Evolutionary conservation across 352 stramenopile genomes (phyloP).

Genomic region (Globisporangium yorkense): DNA sequence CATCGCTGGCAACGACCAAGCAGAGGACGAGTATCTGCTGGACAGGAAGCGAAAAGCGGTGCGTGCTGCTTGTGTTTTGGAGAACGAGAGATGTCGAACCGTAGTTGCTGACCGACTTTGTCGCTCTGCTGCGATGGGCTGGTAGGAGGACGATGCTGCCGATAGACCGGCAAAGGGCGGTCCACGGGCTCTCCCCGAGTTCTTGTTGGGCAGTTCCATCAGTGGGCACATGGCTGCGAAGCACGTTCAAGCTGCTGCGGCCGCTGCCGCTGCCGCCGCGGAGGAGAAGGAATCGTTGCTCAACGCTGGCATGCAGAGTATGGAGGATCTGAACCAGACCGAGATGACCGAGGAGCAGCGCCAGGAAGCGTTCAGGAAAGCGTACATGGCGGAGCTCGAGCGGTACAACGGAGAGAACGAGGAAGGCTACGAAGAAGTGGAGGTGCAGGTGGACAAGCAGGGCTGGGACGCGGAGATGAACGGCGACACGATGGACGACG

Average conservation of each 20-base stretch:
- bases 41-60: constrained; percentile 65
- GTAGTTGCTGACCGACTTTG: neutral
- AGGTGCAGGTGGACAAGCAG: constrained; percentile 77
- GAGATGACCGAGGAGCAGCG: constrained; percentile 78
- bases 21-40: constrained; percentile 76
- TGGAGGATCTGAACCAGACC: constrained; percentile 48
- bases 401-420: constrained; percentile 84
- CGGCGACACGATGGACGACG: constrained; percentile 55
- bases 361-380: constrained; percentile 77
- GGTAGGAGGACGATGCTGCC: constrained; percentile 44
- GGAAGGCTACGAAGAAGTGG: constrained; percentile 58
- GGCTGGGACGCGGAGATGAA: constrained; percentile 85
- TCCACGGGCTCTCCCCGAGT: constrained; percentile 67
- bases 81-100: neutral
- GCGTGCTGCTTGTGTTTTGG: neutral
- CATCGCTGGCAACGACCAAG: constrained; percentile 69
- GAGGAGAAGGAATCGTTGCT: constrained; percentile 29
- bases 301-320: constrained; percentile 35
- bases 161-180: constrained; percentile 44
- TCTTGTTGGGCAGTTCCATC: constrained; percentile 80
- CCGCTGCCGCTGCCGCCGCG: constrained; percentile 12
- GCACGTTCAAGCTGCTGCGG: constrained; percentile 42
- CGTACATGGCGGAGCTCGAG: constrained; percentile 79
- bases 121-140: too few species aligned
- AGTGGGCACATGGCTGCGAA: constrained; percentile 85